Conservation (phyloP, 2,329 filamentous ascomycete species). For the Calonectria montana region DNA sequence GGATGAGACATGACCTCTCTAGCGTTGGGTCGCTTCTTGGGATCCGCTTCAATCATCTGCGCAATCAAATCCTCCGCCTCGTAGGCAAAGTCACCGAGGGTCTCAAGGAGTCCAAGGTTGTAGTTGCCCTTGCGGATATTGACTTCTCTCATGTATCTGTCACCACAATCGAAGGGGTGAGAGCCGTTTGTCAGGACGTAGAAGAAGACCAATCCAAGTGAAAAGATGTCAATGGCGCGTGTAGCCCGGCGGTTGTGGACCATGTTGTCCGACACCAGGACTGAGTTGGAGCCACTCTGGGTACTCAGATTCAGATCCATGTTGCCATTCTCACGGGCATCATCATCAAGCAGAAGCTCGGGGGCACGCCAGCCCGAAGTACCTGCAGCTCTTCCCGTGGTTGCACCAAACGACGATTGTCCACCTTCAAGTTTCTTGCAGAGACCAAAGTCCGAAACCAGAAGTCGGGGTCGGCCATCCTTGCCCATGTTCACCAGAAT, state of each 20-base stretch:
- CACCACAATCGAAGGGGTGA: constrained; percentile 94
- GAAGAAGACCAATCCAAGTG: constrained; percentile 96
- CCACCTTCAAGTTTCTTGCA: constrained; percentile 97
- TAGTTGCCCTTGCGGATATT: constrained; percentile 94
- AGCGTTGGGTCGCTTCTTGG: constrained; percentile 74
- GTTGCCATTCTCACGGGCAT: constrained; percentile 64
- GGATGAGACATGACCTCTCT: constrained; percentile 88
- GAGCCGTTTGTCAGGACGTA: constrained; percentile 95
- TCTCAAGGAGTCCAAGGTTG: constrained; percentile 76
- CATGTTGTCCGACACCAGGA: constrained; percentile 67
- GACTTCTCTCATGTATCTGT: constrained; percentile 94
- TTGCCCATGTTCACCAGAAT: constrained; percentile 86
- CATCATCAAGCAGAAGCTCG: constrained; percentile 87
- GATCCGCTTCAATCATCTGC: constrained; percentile 75
- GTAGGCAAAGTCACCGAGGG: constrained; percentile 83
- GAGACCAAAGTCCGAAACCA: constrained; percentile 97
- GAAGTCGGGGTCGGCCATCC: constrained; percentile 78
- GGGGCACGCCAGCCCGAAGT: constrained; percentile 97
- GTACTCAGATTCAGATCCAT: constrained; percentile 65
- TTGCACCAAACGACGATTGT: constrained; percentile 93
- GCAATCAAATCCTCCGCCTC: constrained; percentile 90
- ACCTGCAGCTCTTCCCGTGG: constrained; percentile 91
- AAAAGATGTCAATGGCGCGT: constrained; percentile 97
- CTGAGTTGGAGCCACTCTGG: constrained; percentile 71
- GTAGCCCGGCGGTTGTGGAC: constrained; percentile 82